These are phyloP conservation scores for Diaporthe sp. DNA, from an alignment of 2,329 filamentous ascomycete species.

Conservation along the genomic window DNA sequence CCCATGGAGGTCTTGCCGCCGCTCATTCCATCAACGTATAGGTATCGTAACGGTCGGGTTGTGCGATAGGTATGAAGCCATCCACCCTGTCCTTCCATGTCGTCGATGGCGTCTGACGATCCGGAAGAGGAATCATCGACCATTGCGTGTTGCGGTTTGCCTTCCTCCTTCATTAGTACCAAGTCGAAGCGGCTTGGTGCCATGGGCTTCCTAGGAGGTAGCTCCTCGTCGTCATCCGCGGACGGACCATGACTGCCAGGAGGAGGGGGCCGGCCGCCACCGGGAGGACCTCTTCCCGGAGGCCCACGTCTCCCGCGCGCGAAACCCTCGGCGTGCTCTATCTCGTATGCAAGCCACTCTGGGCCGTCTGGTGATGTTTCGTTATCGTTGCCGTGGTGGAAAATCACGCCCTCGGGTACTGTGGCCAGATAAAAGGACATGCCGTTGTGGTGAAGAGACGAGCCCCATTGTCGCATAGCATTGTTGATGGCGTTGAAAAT, in stretches of 20 bases:
- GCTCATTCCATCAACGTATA: slow-evolving; percentile 80
- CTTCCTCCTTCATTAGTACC: neutral
- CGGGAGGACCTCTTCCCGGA: slow-evolving; percentile 26
- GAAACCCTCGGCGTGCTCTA: slow-evolving; percentile 80
- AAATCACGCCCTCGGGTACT: slow-evolving; percentile 73
- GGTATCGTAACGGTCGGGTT: slow-evolving; percentile 67
- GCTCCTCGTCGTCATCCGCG: neutral
- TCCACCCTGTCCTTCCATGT: slow-evolving; percentile 54
- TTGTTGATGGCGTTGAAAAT: slow-evolving; percentile 82
- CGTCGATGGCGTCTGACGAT: neutral
- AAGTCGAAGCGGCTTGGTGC: neutral
- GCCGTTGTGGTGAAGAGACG: slow-evolving; percentile 80
- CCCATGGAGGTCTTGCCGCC: slow-evolving; percentile 76
- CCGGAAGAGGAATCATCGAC: neutral
- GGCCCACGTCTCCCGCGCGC: slow-evolving; percentile 54
- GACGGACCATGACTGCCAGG: slow-evolving; percentile 15
- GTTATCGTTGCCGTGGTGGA: slow-evolving; percentile 75
- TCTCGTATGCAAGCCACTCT: slow-evolving; percentile 84
- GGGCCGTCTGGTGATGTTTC: slow-evolving; percentile 63
- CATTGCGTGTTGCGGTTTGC: slow-evolving; percentile 27
- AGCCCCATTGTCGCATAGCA: slow-evolving; percentile 82
- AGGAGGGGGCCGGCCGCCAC: slow-evolving; percentile 11
- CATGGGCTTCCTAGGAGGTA: neutral
- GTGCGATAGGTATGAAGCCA: slow-evolving; percentile 78
- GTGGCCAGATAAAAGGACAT: slow-evolving; percentile 78